Conservation (phyloP, 208 protist species). For the Leishmania martiniquensis region DNA sequence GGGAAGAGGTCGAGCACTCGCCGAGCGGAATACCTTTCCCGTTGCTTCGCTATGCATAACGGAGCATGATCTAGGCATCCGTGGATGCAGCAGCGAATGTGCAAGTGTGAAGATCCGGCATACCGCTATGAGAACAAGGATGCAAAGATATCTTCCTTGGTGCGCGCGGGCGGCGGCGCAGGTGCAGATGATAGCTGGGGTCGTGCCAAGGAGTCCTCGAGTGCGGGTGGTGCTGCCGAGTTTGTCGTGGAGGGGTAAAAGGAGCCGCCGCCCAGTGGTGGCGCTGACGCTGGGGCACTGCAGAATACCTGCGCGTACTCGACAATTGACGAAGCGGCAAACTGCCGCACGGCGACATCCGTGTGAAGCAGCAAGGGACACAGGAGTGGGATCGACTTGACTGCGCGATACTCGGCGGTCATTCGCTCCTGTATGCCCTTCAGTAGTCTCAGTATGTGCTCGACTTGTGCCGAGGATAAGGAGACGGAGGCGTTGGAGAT, state of each 20-base stretch:
- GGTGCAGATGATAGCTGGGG: neutral
- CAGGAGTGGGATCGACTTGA: constrained; percentile 47
- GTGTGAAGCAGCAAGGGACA: constrained; percentile 43
- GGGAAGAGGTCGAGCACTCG: neutral
- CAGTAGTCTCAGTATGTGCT: constrained; percentile 34
- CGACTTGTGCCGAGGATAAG: constrained; percentile 20
- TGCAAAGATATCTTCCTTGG: neutral
- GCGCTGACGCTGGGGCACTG: neutral
- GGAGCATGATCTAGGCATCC: neutral
- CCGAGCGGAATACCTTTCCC: neutral
- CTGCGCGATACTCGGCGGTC: constrained; percentile 43
- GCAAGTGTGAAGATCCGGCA: neutral
- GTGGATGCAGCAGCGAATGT: too few species aligned
- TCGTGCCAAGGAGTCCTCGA: neutral
- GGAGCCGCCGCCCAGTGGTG: neutral
- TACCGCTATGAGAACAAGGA: constrained; percentile 4
- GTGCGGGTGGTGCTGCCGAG: constrained; percentile 1
- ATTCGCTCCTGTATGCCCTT: constrained; percentile 33
- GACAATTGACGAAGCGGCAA: constrained; percentile 32
- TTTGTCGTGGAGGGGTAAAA: neutral
- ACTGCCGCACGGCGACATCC: constrained; percentile 27
- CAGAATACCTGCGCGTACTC: constrained; percentile 20
- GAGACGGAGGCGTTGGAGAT: constrained; percentile 14
- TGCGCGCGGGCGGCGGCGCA: neutral
- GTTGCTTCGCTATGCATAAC: neutral